Percentiles rank a stretch among this genome's conserved stretches.
Conservation (phyloP, 352 stramenopile species). For the Globisporangium barbulae region DNA sequence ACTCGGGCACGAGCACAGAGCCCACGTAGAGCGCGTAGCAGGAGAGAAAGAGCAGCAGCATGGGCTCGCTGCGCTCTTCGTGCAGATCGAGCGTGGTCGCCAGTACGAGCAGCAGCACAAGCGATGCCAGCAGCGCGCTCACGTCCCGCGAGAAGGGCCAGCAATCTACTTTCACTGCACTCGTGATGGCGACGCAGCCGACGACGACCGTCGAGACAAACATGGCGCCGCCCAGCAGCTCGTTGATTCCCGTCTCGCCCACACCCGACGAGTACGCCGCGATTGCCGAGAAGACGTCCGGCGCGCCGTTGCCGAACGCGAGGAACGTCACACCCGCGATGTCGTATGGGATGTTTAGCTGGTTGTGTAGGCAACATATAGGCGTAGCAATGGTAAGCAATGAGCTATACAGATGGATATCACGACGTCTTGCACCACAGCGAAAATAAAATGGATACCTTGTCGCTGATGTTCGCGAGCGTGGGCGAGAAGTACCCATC, state of each 20-base stretch:
- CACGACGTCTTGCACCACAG: no score
- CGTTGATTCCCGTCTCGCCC: conserved; percentile 85
- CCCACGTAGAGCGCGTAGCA: conserved; percentile 60
- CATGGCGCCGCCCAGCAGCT: conserved; percentile 93
- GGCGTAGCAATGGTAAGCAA: not conserved
- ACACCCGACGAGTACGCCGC: conserved; percentile 79
- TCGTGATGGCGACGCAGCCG: conserved; percentile 81
- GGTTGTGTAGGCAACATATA: conserved; percentile 11
- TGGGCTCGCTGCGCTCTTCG: conserved; percentile 14
- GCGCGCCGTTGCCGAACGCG: conserved; percentile 96
- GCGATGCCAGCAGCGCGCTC: conserved; percentile 39
- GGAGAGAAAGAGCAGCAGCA: conserved; percentile 43
- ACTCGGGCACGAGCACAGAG: conserved; percentile 55
- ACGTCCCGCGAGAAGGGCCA: conserved; percentile 70
- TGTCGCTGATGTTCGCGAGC: conserved; percentile 94
- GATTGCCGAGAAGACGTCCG: conserved; percentile 94
- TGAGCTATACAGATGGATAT: not conserved
- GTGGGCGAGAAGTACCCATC: conserved; percentile 97
- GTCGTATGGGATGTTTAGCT: conserved; percentile 82
- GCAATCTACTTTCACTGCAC: conserved; percentile 52
- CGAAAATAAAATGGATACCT: conserved; percentile 33
- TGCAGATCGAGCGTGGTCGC: conserved; percentile 17
- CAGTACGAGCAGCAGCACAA: conserved; percentile 48
- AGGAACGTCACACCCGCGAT: conserved; percentile 97
- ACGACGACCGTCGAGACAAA: conserved; percentile 95